Evolutionary conservation across 2,329 filamentous ascomycete species (phyloP), one percentile per base, ranked within the genome.

Genomic region (Dothistroma septosporum): DNA sequence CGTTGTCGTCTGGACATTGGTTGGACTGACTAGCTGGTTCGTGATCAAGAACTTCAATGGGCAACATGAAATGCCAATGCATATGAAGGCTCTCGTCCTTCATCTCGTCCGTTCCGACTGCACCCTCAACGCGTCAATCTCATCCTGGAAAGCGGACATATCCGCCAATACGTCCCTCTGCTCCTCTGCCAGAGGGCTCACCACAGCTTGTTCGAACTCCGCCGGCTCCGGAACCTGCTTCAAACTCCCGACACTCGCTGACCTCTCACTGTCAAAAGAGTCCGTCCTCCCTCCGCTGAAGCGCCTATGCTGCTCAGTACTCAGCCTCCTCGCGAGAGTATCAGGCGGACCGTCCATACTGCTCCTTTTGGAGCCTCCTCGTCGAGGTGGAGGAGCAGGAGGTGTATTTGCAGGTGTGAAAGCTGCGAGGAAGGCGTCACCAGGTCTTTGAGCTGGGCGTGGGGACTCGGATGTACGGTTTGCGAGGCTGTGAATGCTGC

Each of bases 71-170:
- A 28, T 28, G 24, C 24, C 24, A 6, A 28, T 28, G 24, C 24
- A 28, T 3, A 28, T 28, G 6, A 28, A 28, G 24, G 24, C 24
- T 28, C 3, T 28, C 24, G 24, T 28, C 24, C 24, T 53, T 53
- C 59, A 63, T 56, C 61, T 31, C 46, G 46, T 35, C 22, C 61
- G 32, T 10, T 48, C 50, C 7, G 35, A 58, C 57, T 59, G 53
- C 12, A 56, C 52, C 44, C 68, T 65, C 37, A 73, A 54, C 9
- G 69, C 70, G 37, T 73, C 71, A 33, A 73, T 69, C 60, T 73
- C 71, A 2, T 65, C 69, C 59, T 72, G 69, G 54, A 73, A 69
- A 14, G 70, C 69, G 11, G 64, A 55, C 65, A 74, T 67, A 55
- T 74, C 71, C 12, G 69, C 71, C 41, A 74, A 58, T 5, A 73